Evolutionary conservation across 2,329 filamentous ascomycete genomes (phyloP), one percentile per base, ranked within the genome.

Genomic region (Trichoderma sp.): DNA sequence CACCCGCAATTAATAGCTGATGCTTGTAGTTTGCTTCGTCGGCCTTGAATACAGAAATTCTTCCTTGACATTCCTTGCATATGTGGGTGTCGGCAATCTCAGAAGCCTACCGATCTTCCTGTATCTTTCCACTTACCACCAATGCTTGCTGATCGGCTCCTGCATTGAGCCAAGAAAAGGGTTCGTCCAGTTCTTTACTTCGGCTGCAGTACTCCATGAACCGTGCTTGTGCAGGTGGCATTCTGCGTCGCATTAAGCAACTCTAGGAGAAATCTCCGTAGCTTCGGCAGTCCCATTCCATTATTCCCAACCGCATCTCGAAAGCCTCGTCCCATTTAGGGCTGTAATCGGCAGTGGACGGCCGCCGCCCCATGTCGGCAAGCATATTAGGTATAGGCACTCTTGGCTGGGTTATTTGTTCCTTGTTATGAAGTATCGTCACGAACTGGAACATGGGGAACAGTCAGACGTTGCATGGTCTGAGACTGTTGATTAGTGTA

Each of bases 241-340:
- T 34, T 17, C 39, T n/a, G 57, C 25, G n/a, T 15, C 32, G 57
- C 57, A 48, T 60, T 48, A 48, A 48, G n/a, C 27, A 45, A 19
- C 39, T 60, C 57, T 25, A 22, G 37, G 57, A 19, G 57, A 60
- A 60, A 60, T 60, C 39, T 48, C 57, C 57, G 57, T 60, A 60
- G 39, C 27, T 35, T 48, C 57, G 57, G 39, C 39, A 60, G 48
- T 45, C 27, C 57, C 57, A 60, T 48, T 60, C 39, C 57, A 39
- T 48, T 10, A 39, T 25, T 8, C 2, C 17, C 42, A 45, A 37
- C 29, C 32, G n/a, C 57, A 48, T 13, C 10, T 15, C 34, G 25
- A 48, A 25, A 34, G 27, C 27, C 27, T 27, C 57, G 57, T 19
- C 13, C 27, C 27, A 25, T 60, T 60, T 60, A 48, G 39, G 39